Evolutionary conservation across 1,139 yeast species (phyloP).

Genomic region (Debaryomyces subglobosus): DNA sequence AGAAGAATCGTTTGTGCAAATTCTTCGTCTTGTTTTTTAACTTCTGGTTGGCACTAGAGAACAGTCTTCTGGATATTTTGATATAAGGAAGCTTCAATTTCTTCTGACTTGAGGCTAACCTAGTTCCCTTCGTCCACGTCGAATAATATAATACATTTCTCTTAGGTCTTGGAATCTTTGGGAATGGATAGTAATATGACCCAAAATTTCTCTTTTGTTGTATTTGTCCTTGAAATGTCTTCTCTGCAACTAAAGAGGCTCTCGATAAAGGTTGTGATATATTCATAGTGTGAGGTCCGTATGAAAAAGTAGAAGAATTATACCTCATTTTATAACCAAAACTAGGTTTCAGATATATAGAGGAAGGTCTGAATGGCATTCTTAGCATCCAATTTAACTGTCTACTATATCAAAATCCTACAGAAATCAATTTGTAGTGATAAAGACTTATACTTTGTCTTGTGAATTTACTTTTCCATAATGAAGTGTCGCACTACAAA

Average conservation of each 20-base stretch:
- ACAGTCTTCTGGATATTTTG: conserved; percentile 34
- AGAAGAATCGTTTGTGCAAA: conserved; percentile 45
- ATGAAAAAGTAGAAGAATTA: conserved; percentile 21
- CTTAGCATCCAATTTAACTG: not conserved
- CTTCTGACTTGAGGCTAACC: conserved; percentile 20
- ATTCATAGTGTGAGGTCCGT: conserved; percentile 36
- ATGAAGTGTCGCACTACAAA: conserved; percentile 4
- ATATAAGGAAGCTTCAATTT: conserved; percentile 28
- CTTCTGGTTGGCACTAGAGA: conserved; percentile 45
- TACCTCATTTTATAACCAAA: conserved; percentile 15
- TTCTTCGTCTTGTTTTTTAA: conserved; percentile 39
- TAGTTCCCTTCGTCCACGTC: conserved; percentile 35
- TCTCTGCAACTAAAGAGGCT: conserved; percentile 44
- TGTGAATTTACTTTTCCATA: not conserved
- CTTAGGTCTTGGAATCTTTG: conserved; percentile 67
- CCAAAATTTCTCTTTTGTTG: conserved; percentile 26
- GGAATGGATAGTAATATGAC: conserved; percentile 50
- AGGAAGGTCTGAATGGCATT: conserved; percentile 31
- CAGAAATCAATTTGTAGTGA: not conserved
- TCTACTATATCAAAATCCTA: not conserved
- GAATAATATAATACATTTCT: conserved; percentile 60
- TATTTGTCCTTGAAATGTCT: conserved; percentile 21
- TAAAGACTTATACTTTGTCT: not conserved
- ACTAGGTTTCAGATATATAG: conserved; percentile 16
- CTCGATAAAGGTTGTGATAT: conserved; percentile 48